These are phyloP conservation scores for Clavispora asparagi DNA, from an alignment of 805 yeast genomes.

Conservation along the genomic window DNA sequence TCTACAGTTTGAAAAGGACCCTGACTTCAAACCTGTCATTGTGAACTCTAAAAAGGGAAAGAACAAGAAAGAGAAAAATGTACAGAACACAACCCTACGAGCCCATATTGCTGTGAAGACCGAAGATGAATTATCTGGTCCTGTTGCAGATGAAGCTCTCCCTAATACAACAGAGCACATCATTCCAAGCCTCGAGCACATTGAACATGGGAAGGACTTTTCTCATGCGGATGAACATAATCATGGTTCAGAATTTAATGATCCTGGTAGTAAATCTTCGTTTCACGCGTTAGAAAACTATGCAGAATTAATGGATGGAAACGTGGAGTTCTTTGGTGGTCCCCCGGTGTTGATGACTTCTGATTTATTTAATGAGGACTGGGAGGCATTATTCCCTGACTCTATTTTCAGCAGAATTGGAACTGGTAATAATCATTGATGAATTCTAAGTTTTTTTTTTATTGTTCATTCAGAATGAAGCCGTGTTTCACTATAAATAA, in stretches of 20 bases:
- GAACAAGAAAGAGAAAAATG: not conserved
- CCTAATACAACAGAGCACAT: not conserved
- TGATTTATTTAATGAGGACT: slow-evolving; percentile 42
- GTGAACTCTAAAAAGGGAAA: not conserved
- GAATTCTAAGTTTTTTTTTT: too few relatives aligned
- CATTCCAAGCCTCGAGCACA: not conserved
- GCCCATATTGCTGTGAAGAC: not conserved
- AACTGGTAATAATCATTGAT: too few relatives aligned
- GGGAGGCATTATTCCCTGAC: slow-evolving; percentile 48
- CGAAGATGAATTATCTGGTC: not conserved
- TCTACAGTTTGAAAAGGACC: slow-evolving; percentile 17
- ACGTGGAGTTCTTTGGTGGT: slow-evolving; percentile 43
- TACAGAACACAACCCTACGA: too few relatives aligned
- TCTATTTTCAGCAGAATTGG: slow-evolving; percentile 24
- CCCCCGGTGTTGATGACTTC: slow-evolving; percentile 51
- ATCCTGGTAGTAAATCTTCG: not conserved
- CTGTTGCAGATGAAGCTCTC: not conserved
- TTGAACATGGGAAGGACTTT: not conserved
- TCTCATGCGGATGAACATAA: too few relatives aligned
- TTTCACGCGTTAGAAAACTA: not conserved
- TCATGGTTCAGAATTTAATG: too few relatives aligned
- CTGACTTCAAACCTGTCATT: slow-evolving; percentile 3
- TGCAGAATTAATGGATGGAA: slow-evolving; percentile 13
- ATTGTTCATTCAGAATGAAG: too few relatives aligned
- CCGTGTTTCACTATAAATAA: too few relatives aligned